These are phyloP conservation scores for Diaporthe sp. DNA, from an alignment of 2,329 filamentous ascomycete genomes.

Conservation along the genomic window DNA sequence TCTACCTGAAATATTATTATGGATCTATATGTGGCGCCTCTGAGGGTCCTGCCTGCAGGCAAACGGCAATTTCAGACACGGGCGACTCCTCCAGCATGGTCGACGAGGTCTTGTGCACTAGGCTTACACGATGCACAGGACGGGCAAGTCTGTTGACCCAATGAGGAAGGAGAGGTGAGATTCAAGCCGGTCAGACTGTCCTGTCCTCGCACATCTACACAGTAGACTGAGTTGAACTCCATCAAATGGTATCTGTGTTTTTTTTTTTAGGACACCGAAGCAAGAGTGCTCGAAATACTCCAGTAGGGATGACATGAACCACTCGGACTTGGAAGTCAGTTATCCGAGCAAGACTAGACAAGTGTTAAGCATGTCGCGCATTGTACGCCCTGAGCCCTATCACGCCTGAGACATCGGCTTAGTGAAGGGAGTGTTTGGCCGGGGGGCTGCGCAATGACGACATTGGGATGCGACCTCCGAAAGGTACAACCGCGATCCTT, in stretches of 20 bases:
- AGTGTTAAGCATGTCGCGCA: background rate
- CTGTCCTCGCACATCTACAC: background rate
- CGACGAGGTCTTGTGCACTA: background rate
- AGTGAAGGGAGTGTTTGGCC: background rate
- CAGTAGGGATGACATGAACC: background rate
- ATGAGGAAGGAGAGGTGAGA: background rate
- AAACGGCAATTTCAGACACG: background rate
- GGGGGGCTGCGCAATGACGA: conserved; percentile 24
- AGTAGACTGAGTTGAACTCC: background rate
- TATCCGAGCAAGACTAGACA: background rate
- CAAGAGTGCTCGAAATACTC: background rate
- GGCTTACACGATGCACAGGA: background rate
- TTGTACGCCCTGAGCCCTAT: background rate
- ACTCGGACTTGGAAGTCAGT: background rate
- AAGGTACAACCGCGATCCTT: background rate
- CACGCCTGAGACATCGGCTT: background rate
- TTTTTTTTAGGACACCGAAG: background rate
- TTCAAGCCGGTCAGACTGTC: background rate
- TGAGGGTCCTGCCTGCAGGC: background rate
- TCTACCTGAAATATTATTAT: background rate
- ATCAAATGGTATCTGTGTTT: background rate
- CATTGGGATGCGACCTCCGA: background rate
- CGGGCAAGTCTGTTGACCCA: background rate
- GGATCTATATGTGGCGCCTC: conserved; percentile 6
- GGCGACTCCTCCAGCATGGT: background rate